phyloP scores from a whole-genome alignment of 257 asterid genomes.

The Paraleonurus japonicus region DNA sequence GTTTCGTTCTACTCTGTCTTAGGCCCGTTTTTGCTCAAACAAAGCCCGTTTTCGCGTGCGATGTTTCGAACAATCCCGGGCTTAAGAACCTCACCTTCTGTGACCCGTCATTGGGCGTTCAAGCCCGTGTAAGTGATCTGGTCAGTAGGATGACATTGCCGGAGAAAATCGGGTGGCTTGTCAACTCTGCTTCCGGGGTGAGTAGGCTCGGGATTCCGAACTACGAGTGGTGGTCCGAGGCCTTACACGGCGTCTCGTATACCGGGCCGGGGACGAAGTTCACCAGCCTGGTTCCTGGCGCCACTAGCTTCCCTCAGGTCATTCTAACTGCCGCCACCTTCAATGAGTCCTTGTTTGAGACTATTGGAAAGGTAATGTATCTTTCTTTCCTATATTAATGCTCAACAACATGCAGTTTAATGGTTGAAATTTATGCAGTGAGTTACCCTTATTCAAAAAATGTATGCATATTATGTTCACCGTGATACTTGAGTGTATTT shows the following conservation, averaged over 20 bases:
- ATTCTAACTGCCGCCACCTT: constrained; percentile 70
- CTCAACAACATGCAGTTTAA: background rate
- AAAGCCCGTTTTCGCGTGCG: constrained; percentile 68
- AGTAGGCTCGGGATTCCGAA: constrained; percentile 63
- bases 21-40: constrained; percentile 32
- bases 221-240: constrained; percentile 93
- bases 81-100: constrained; percentile 53
- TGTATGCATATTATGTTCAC: no score
- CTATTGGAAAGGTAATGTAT: constrained; percentile 57
- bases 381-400: background rate
- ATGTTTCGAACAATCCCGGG: constrained; percentile 44
- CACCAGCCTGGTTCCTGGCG: constrained; percentile 51
- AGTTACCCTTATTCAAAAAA: background rate
- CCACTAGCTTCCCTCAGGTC: constrained; percentile 82
- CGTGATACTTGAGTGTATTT: no score
- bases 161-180: constrained; percentile 74
- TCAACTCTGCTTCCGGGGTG: constrained; percentile 42
- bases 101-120: constrained; percentile 44
- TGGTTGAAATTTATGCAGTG: background rate
- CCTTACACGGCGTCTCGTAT: constrained; percentile 66
- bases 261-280: constrained; percentile 62
- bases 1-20: background rate
- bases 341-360: constrained; percentile 49
- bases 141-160: constrained; percentile 51
- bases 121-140: constrained; percentile 48